phyloP scores from a whole-genome alignment of 768 basidiomycete genomes.

The Phylloporus arenicola region DNA sequence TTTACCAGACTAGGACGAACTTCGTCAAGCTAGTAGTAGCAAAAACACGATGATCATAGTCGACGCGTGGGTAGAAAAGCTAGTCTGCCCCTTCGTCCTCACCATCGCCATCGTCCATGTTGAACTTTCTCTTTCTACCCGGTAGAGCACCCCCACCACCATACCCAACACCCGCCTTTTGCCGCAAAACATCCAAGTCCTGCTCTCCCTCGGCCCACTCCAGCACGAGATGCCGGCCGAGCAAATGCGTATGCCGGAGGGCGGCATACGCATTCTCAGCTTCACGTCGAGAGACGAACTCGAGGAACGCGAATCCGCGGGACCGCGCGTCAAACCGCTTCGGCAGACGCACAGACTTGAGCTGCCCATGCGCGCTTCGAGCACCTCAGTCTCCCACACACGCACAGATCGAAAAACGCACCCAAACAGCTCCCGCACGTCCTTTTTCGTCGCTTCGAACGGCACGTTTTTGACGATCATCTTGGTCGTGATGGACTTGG shows the following conservation, averaged over 20 bases:
- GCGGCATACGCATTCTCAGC: conserved; percentile 85
- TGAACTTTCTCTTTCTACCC: conserved; percentile 69
- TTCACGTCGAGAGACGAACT: conserved; percentile 85
- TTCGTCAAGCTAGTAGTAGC: too few species aligned
- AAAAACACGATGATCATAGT: not conserved
- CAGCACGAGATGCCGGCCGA: conserved; percentile 90
- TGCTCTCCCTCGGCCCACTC: conserved; percentile 87
- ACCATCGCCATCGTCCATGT: conserved; percentile 41
- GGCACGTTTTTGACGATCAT: conserved; percentile 98
- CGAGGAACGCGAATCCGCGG: conserved; percentile 95
- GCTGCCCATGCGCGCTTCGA: conserved; percentile 75
- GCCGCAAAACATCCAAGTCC: conserved; percentile 69
- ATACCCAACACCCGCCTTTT: conserved; percentile 75
- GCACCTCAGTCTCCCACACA: not conserved
- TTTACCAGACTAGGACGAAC: too few species aligned
- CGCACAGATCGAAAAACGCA: conserved; percentile 36
- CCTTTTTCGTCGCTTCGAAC: conserved; percentile 93
- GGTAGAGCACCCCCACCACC: conserved; percentile 65
- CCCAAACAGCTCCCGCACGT: conserved; percentile 86
- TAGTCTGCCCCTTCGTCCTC: conserved; percentile 29
- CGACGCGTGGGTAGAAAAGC: not conserved
- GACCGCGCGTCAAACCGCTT: conserved; percentile 85
- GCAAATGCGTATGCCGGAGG: conserved; percentile 89
- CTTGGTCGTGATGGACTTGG: conserved; percentile 75
- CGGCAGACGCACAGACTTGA: conserved; percentile 92